Evolutionary conservation across 331 rosid species (phyloP).

Genomic region (Phaseolus coccineus): DNA sequence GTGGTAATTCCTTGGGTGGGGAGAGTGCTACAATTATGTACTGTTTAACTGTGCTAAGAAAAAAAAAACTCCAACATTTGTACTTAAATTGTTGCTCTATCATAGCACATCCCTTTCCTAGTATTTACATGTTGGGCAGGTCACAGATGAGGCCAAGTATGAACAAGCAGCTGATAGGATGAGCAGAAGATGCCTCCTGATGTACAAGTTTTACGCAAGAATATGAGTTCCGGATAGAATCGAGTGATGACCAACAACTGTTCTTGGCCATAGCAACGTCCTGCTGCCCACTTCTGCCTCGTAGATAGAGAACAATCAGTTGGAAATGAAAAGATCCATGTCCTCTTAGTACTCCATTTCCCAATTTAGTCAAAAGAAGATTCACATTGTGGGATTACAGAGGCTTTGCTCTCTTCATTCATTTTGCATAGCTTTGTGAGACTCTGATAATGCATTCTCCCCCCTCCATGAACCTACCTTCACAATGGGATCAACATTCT

Average conservation of each 20-base stretch:
- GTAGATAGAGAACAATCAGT: conserved; percentile 10
- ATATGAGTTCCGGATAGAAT: background rate
- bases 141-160: background rate
- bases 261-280: conserved; percentile 13
- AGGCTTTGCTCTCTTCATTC: conserved; percentile 27
- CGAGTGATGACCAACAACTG: conserved; percentile 25
- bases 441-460: conserved; percentile 33
- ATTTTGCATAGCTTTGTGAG: background rate
- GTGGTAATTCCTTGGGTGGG: background rate
- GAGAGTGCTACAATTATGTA: background rate
- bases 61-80: background rate
- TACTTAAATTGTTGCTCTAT: background rate
- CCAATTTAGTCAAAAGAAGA: conserved; percentile 14
- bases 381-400: conserved; percentile 16
- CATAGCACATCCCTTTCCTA: conserved; percentile 22
- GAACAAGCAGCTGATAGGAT: conserved; percentile 18
- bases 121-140: conserved; percentile 14
- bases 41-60: background rate
- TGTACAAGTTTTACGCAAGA: conserved; percentile 21
- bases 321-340: conserved; percentile 31
- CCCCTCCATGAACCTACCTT: conserved; percentile 17
- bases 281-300: conserved; percentile 19
- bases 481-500: conserved; percentile 23
- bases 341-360: conserved; percentile 31
- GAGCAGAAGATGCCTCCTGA: background rate